Conservation (phyloP, 805 yeast genomes). For the Jamesozyma lodderae region DNA sequence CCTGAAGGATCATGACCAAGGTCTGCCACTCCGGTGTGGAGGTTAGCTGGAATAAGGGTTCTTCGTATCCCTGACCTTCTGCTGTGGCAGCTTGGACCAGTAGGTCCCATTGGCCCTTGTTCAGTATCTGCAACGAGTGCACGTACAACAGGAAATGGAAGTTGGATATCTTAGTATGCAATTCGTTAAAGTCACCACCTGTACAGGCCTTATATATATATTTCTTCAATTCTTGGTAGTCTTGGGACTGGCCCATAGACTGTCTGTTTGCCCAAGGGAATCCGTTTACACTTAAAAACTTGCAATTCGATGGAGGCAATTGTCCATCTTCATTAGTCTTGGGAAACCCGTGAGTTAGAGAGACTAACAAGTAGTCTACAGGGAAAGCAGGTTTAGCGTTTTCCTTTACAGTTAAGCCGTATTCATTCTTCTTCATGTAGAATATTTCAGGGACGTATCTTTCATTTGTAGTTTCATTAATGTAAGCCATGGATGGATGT, state of each 20-base stretch:
- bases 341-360: slow-evolving; percentile 91
- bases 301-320: slow-evolving; percentile 31
- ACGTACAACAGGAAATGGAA: slow-evolving; percentile 69
- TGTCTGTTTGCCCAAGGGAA: slow-evolving; percentile 80
- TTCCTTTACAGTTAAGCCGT: slow-evolving; percentile 75
- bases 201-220: slow-evolving; percentile 34
- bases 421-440: slow-evolving; percentile 77
- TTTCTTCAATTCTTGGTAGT: slow-evolving; percentile 43
- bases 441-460: slow-evolving; percentile 94
- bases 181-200: slow-evolving; percentile 25
- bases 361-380: slow-evolving; percentile 78
- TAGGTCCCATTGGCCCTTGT: slow-evolving; percentile 43
- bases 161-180: slow-evolving; percentile 43
- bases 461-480: slow-evolving; percentile 59
- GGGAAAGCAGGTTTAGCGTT: slow-evolving; percentile 91
- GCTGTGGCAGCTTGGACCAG: slow-evolving; percentile 41
- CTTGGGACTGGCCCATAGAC: slow-evolving; percentile 66
- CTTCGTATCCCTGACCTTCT: slow-evolving; percentile 40
- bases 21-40: slow-evolving; percentile 75
- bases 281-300: slow-evolving; percentile 36
- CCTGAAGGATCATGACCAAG: slow-evolving; percentile 44
- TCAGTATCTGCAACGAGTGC: slow-evolving; percentile 46
- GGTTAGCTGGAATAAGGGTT: slow-evolving; percentile 38
- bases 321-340: slow-evolving; percentile 27
- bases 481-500: slow-evolving; percentile 78